Base-by-base conservation (phyloP, 108 stramenopile species). In the Fragilaria radians region DNA sequence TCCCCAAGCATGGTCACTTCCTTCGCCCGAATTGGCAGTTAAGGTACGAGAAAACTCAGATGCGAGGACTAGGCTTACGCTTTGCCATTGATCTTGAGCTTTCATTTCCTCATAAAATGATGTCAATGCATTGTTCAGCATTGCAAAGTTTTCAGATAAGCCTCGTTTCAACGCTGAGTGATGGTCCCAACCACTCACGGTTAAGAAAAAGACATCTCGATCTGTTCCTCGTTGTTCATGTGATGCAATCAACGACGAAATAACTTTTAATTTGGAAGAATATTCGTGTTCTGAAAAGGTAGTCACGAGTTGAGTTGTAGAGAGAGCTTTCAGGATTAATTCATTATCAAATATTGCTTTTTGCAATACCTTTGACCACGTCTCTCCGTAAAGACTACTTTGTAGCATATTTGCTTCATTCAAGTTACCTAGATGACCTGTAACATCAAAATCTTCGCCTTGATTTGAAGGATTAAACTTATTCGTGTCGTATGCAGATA, bases 151-250 rank as follows among this genome's bases (percentile, higher is more conserved):
- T 1, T 23, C 28, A 59, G 72, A 50, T 7, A 26, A 23, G 36
- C 51, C 58, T 11, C 36, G 32, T 22, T 67, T 66, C 32, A 79
- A 36, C 4, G 71, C 46, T 45, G 48, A 32, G 48, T 90, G 88
- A 21, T 73, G 68, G 69, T 90, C 88, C 50, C 55, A 90, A 18
- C 74, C 74, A 28, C 83, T 76, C 31, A 85, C 54, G 5, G 73
- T 31, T 17, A 71, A 55, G 55, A 64, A 86, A 47, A 90, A 82
- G 4, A 79, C 68, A 63, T 85, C 81, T 3, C 85, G 80, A 48
- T 90, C 74, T 28, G 59, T 58, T 3, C 73, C 70, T 25, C 79
- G 62, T 32, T 54, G 63, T 28, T 58, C 59, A 22, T 65, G 28
- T 7, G 46, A 67, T 14, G 33, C 26, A 30, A 85, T 82, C 52